Evolutionary conservation across 1,284 basidiomycete genomes (phyloP), one percentile per base, ranked within the genome.

Genomic region (Gymnopus androsaceus): DNA sequence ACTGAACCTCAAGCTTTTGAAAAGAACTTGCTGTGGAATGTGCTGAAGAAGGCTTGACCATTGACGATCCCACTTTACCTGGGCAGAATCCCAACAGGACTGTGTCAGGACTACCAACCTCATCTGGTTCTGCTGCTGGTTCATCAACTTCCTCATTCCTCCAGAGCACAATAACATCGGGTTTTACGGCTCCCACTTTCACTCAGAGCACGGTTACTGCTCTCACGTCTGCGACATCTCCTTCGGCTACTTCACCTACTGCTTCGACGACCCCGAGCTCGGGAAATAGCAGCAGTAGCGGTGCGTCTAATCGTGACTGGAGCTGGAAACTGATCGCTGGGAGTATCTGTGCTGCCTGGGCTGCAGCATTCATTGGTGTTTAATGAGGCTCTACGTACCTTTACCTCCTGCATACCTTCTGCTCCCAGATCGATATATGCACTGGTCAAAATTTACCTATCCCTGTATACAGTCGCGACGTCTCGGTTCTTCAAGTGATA

Each of bases 61-160:
- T 55, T 17, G 19, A 34, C 4, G 46, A 48, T 30, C 38, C 46
- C 37, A 55, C 53, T 14, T 31, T 55, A 12, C 53, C 53, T 31
- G 53, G 53, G 19, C 53, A 55, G 21, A 48, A 41, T 31, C n/a
- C 53, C n/a, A 41, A 31, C 25, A 30, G 53, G 34, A 48, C 34
- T 14, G 5, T 48, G 15, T 41, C 53, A 21, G 21, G 25, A 14
- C 19, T 31, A 12, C 23, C 31, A 14, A 19, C 34, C 12, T 46
- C 41, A 23, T 25, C 51, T n/a, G n/a, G n/a, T 8, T 46, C 28
- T 38, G 15, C 31, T 6, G 21, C 25, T 47, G 34, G 44, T 11
- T 53, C 51, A n/a, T 7, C 3, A 21, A 21, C 25, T 3, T 41
- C 50, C 8, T 23, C 41, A 3, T 25, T 44, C 5, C 27, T 15